Evolutionary conservation across 1,139 yeast genomes (phyloP).

Genomic region (Geotrichum phurueaensis): DNA sequence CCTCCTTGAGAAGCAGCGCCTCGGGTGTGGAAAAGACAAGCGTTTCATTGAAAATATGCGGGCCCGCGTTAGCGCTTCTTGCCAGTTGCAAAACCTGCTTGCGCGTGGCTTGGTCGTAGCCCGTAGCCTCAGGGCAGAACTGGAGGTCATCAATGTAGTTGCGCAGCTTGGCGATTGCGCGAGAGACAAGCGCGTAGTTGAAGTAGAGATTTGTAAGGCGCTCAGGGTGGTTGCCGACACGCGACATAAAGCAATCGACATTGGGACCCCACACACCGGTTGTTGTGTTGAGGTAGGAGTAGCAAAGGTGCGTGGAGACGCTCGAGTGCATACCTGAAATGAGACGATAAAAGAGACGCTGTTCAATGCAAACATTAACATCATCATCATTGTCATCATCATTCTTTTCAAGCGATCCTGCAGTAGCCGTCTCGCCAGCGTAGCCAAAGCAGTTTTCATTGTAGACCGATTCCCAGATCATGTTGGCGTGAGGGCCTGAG

Average conservation of each 20-base stretch:
- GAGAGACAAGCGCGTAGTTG: conserved; percentile 82
- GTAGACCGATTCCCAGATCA: conserved; percentile 90
- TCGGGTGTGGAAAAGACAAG: conserved; percentile 46
- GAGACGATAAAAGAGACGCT: conserved; percentile 78
- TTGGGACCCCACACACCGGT: conserved; percentile 83
- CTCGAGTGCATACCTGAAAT: conserved; percentile 95
- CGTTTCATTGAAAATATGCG: conserved; percentile 47
- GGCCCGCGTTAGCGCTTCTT: conserved; percentile 34
- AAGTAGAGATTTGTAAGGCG: conserved; percentile 84
- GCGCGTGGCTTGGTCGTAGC: conserved; percentile 47
- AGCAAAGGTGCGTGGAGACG: conserved; percentile 86
- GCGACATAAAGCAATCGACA: conserved; percentile 70
- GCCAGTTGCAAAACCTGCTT: conserved; percentile 37
- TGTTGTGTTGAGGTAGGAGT: conserved; percentile 69
- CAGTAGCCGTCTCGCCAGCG: conserved; percentile 36
- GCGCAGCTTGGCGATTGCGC: conserved; percentile 65
- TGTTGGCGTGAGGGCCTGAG: conserved; percentile 84
- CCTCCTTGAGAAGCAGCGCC: conserved; percentile 55
- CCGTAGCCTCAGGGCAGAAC: conserved; percentile 44
- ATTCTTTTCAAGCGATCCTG: neutral
- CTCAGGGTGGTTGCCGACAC: conserved; percentile 88
- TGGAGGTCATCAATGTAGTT: conserved; percentile 45
- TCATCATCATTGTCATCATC: conserved; percentile 37
- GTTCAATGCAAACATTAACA: conserved; percentile 66
- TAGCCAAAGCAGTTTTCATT: conserved; percentile 79